These are phyloP conservation scores for Phytophthora meadii DNA, from an alignment of 352 stramenopile genomes.

Conservation along the genomic window DNA sequence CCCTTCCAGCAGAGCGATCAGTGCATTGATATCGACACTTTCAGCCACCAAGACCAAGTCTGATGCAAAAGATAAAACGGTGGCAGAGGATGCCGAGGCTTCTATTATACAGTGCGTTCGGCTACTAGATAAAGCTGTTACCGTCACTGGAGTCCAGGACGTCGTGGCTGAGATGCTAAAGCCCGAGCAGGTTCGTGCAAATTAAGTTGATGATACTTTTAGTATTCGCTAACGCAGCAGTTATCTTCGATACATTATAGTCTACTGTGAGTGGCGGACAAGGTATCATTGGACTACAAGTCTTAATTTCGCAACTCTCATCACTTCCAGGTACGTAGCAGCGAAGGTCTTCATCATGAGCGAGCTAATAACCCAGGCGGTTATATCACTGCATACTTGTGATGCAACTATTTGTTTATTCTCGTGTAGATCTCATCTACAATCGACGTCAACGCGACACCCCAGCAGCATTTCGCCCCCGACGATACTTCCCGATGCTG, in stretches of 20 bases:
- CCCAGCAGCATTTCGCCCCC: conserved; percentile 53
- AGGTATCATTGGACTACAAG: conserved; percentile 33
- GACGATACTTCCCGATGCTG: conserved; percentile 54
- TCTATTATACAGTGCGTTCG: conserved; percentile 56
- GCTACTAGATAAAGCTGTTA: conserved; percentile 48
- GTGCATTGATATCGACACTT: conserved; percentile 48
- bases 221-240: no score
- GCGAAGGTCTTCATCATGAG: not conserved
- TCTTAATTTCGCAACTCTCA: conserved; percentile 50
- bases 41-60: conserved; percentile 20
- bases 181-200: conserved; percentile 34
- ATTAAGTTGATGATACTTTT: not conserved
- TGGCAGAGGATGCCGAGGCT: conserved; percentile 38
- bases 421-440: conserved; percentile 57
- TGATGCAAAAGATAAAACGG: not conserved
- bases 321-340: conserved; percentile 57
- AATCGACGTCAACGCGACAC: conserved; percentile 61
- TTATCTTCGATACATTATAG: conserved; percentile 2
- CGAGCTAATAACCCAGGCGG: not conserved
- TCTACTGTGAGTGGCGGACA: conserved; percentile 6
- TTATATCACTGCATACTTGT: not conserved
- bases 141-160: conserved; percentile 31
- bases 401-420: not conserved
- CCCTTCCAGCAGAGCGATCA: conserved; percentile 42
- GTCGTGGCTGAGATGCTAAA: conserved; percentile 48